Percentiles rank a stretch among this genome's conserved stretches.
These are phyloP conservation scores for Fomitopsis serialis DNA, from an alignment of 768 basidiomycete genomes.

Conservation along the genomic window DNA sequence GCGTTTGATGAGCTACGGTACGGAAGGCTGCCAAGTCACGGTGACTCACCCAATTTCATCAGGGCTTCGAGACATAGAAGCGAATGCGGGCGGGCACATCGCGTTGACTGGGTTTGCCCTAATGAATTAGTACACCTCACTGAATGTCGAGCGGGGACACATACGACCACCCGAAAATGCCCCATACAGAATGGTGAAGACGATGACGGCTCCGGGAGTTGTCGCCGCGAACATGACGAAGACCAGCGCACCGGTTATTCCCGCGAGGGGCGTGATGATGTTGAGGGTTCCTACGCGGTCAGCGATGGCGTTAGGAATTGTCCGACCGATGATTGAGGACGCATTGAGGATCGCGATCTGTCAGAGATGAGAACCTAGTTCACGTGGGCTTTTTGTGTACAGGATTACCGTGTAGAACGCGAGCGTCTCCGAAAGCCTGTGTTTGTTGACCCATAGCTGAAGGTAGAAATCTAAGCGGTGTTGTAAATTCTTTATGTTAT, in stretches of 20 bases:
- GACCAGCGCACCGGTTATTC: slow-evolving; percentile 30
- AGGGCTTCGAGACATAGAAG: slow-evolving; percentile 1
- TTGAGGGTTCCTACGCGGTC: slow-evolving; percentile 46
- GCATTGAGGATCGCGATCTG: slow-evolving; percentile 51
- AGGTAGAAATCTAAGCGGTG: slow-evolving; percentile 6
- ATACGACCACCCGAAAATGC: slow-evolving; percentile 40
- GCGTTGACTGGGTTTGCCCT: neutral
- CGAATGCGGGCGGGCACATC: slow-evolving; percentile 8
- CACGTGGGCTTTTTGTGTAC: neutral
- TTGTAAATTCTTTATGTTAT: neutral
- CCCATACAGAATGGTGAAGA: slow-evolving; percentile 40
- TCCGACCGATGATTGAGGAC: slow-evolving; percentile 47
- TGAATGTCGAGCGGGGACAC: too few species aligned
- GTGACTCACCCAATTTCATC: slow-evolving; percentile 9
- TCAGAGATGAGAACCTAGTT: neutral
- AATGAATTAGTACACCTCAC: too few species aligned
- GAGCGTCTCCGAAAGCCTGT: neutral
- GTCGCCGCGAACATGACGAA: slow-evolving; percentile 32
- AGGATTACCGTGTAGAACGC: neutral
- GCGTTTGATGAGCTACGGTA: neutral
- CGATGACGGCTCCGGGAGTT: slow-evolving; percentile 30
- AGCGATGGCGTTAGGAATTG: slow-evolving; percentile 47
- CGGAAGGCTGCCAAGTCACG: neutral
- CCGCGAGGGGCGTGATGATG: slow-evolving; percentile 25
- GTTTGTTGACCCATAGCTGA: slow-evolving; percentile 4